Percentiles rank a stretch among this genome's conserved stretches.
These are phyloP conservation scores for Decorospora gaudefroyi DNA, from an alignment of 2,329 filamentous ascomycete species.

Conservation along the genomic window DNA sequence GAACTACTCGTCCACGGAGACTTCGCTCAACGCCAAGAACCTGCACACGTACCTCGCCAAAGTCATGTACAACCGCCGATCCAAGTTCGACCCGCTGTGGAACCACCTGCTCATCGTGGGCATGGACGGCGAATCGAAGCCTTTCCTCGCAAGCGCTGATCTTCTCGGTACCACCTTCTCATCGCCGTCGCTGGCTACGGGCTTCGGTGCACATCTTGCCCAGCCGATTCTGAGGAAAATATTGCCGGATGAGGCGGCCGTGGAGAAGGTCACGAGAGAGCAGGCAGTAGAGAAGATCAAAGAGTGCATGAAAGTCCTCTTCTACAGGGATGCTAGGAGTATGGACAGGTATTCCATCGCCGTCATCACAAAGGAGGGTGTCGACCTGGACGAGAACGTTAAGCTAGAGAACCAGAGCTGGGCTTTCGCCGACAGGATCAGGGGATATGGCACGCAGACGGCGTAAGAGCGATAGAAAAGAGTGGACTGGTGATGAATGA, in stretches of 20 bases:
- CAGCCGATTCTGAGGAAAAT: slow-evolving; percentile 85
- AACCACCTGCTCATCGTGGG: slow-evolving; percentile 92
- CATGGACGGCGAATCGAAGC: slow-evolving; percentile 73
- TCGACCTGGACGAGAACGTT: slow-evolving; percentile 81
- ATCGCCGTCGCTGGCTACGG: slow-evolving; percentile 85
- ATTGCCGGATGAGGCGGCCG: slow-evolving; percentile 81
- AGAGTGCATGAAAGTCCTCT: slow-evolving; percentile 98
- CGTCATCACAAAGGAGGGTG: slow-evolving; percentile 81
- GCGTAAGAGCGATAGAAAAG: slow-evolving; percentile 18
- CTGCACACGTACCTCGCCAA: slow-evolving; percentile 96
- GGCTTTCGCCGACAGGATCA: slow-evolving; percentile 95
- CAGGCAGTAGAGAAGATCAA: slow-evolving; percentile 78
- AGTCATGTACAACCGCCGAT: slow-evolving; percentile 92
- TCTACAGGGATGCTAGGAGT: slow-evolving; percentile 93
- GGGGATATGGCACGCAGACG: slow-evolving; percentile 87
- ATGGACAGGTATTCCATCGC: slow-evolving; percentile 90
- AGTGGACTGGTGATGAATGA: slow-evolving; percentile 39
- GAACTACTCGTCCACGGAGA: slow-evolving; percentile 68
- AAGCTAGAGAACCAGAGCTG: slow-evolving; percentile 95
- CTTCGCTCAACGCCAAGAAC: slow-evolving; percentile 81
- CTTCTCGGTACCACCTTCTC: slow-evolving; percentile 91
- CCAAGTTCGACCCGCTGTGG: slow-evolving; percentile 96
- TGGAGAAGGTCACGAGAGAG: slow-evolving; percentile 72
- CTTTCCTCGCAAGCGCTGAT: slow-evolving; percentile 91
- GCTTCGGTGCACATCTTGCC: slow-evolving; percentile 90